Percentiles rank a stretch among this genome's conserved stretches.
Conservation (phyloP, 345 rosid species). For the Kandelia obovata region DNA sequence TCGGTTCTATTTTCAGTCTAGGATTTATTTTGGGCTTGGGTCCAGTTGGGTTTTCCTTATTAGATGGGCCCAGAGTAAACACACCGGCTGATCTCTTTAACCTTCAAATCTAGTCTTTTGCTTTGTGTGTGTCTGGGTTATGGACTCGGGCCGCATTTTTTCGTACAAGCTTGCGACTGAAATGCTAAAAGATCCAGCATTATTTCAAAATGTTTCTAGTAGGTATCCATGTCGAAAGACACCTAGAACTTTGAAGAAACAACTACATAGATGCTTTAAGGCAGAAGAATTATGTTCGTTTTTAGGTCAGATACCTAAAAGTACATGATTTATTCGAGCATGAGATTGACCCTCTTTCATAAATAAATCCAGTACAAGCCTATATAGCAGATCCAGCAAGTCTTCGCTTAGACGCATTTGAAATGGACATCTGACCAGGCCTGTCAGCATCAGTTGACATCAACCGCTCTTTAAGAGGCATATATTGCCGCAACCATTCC, state of each 20-base stretch:
- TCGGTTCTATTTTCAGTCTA: too few relatives aligned
- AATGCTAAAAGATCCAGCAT: too few relatives aligned
- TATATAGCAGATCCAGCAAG: slow-evolving; percentile 65
- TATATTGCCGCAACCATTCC: slow-evolving; percentile 82
- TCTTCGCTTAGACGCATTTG: slow-evolving; percentile 82
- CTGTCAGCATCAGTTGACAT: slow-evolving; percentile 38
- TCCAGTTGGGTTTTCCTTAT: too few relatives aligned
- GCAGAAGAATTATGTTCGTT: background rate
- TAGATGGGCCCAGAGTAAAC: too few relatives aligned
- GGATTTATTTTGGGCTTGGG: too few relatives aligned
- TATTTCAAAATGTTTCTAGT: too few relatives aligned
- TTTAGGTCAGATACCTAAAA: background rate
- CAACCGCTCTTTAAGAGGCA: slow-evolving; percentile 60
- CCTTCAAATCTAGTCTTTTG: too few relatives aligned
- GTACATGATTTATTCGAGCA: slow-evolving; percentile 10
- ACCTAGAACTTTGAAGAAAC: background rate
- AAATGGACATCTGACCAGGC: slow-evolving; percentile 66
- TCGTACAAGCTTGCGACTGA: too few relatives aligned
- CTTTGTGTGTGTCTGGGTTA: too few relatives aligned
- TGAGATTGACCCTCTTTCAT: background rate
- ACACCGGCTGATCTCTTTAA: too few relatives aligned
- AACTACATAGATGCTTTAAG: background rate
- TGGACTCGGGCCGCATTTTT: too few relatives aligned
- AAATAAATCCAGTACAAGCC: background rate
- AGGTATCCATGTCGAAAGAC: background rate